phyloP scores from a whole-genome alignment of 2,329 filamentous ascomycete species.

The Salinomyces thailandicus region DNA sequence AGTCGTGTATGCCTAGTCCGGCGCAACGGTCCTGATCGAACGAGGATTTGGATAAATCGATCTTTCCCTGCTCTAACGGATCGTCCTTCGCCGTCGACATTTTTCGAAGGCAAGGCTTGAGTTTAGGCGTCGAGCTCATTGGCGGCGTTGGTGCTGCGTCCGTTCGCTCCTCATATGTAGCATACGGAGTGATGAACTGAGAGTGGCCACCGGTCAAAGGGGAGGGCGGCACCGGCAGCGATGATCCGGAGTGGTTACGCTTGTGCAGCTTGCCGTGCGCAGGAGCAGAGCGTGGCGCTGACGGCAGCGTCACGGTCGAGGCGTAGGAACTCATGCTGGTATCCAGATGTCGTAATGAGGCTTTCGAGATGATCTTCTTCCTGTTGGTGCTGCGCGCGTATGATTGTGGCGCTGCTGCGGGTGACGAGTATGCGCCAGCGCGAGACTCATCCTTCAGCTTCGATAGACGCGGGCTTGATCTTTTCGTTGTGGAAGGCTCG shows the following conservation, averaged over 20 bases:
- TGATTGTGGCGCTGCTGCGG: neutral
- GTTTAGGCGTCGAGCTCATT: conserved; percentile 28
- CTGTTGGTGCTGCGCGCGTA: neutral
- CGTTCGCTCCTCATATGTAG: conserved; percentile 21
- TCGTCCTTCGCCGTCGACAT: conserved; percentile 39
- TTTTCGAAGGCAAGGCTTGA: conserved; percentile 48
- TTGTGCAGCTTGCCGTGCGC: conserved; percentile 24
- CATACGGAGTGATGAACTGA: conserved; percentile 21
- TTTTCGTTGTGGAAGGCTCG: neutral
- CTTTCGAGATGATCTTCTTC: neutral
- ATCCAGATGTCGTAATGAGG: conserved; percentile 4
- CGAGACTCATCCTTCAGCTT: conserved; percentile 4
- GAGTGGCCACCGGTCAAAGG: conserved; percentile 12
- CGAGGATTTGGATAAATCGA: conserved; percentile 46
- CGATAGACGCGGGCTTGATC: neutral
- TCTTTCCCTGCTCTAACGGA: conserved; percentile 27
- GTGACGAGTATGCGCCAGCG: conserved; percentile 3
- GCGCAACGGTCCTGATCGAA: conserved; percentile 43
- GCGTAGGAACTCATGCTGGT: conserved; percentile 10
- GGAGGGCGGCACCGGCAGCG: conserved; percentile 16
- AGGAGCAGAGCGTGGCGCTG: conserved; percentile 3
- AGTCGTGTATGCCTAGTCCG: conserved; percentile 46
- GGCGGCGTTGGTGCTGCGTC: conserved; percentile 8
- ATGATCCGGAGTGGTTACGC: conserved; percentile 18
- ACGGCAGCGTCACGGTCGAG: conserved; percentile 7